These are phyloP conservation scores for Erodium texanum DNA, from an alignment of 441 rosid species.

Conservation along the genomic window DNA sequence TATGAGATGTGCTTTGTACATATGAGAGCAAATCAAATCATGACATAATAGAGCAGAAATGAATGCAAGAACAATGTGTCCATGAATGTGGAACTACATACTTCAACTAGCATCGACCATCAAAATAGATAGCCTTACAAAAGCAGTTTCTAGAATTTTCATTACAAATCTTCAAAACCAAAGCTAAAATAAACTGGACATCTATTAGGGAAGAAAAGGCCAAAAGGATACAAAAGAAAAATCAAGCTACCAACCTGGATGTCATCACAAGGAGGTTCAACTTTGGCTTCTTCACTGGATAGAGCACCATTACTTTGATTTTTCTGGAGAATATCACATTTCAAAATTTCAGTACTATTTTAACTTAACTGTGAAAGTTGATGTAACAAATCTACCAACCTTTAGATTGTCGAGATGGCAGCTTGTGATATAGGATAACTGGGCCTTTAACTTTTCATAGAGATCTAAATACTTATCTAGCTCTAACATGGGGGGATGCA, in stretches of 20 bases:
- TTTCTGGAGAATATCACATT: slow-evolving; percentile 32
- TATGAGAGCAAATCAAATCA: not conserved
- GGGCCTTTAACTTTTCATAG: slow-evolving; percentile 44
- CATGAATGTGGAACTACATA: not conserved
- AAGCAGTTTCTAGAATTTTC: not conserved
- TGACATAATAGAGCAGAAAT: not conserved
- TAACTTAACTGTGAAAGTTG: slow-evolving; percentile 4
- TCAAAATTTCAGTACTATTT: slow-evolving; percentile 22
- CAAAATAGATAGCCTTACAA: not conserved
- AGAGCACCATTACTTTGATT: slow-evolving; percentile 26
- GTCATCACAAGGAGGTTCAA: slow-evolving; percentile 36
- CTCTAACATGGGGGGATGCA: slow-evolving; percentile 20
- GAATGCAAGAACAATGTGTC: not conserved
- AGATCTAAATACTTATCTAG: slow-evolving; percentile 32
- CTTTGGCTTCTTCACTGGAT: slow-evolving; percentile 29
- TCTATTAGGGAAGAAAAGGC: not conserved
- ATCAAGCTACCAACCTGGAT: slow-evolving; percentile 41
- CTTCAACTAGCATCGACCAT: not conserved
- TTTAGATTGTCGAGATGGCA: slow-evolving; percentile 41
- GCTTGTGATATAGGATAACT: slow-evolving; percentile 27
- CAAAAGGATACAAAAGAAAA: not conserved
- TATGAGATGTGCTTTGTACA: not conserved
- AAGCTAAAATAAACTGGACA: not conserved
- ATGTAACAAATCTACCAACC: slow-evolving; percentile 32
- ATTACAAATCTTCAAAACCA: not conserved